These are phyloP conservation scores for Noccaea caerulescens DNA, from an alignment of 345 rosid species.

Conservation along the genomic window DNA sequence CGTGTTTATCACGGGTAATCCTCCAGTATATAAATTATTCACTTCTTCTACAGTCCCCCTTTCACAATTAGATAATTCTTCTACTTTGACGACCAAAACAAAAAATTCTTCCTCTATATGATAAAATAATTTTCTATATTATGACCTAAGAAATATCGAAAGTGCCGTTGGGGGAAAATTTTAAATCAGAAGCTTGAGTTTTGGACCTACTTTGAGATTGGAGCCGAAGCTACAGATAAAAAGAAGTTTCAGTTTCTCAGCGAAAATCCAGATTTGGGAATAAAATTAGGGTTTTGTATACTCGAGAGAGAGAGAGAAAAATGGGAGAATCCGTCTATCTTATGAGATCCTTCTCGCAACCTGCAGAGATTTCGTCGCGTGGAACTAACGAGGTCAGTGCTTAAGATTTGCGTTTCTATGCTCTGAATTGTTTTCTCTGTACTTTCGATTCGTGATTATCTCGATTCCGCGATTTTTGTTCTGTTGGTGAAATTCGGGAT, in stretches of 20 bases:
- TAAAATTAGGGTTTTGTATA: slow-evolving; percentile 35
- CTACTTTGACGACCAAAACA: background rate
- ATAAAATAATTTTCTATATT: background rate
- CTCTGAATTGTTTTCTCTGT: background rate
- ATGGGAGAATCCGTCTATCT: slow-evolving; percentile 53
- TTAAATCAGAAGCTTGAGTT: slow-evolving; percentile 36
- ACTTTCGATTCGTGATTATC: background rate
- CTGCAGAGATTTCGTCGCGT: slow-evolving; percentile 56
- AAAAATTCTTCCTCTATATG: background rate
- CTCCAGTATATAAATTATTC: background rate
- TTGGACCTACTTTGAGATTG: slow-evolving; percentile 26
- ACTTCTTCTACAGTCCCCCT: too few species aligned
- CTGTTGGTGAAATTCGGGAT: background rate
- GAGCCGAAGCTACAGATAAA: slow-evolving; percentile 10
- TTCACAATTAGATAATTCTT: background rate
- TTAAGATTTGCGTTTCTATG: background rate
- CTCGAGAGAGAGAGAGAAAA: background rate
- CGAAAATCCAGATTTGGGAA: slow-evolving; percentile 24
- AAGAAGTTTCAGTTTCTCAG: slow-evolving; percentile 22
- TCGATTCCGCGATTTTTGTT: slow-evolving; percentile 4
- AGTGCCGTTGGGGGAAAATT: slow-evolving; percentile 41
- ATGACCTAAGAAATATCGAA: slow-evolving; percentile 20
- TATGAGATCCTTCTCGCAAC: slow-evolving; percentile 84
- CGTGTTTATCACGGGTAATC: background rate
- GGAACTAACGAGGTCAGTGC: slow-evolving; percentile 60